Percentiles rank a stretch among this genome's conserved stretches.
These are phyloP conservation scores for Mrakia frigida DNA, from an alignment of 768 basidiomycete genomes.

Conservation along the genomic window DNA sequence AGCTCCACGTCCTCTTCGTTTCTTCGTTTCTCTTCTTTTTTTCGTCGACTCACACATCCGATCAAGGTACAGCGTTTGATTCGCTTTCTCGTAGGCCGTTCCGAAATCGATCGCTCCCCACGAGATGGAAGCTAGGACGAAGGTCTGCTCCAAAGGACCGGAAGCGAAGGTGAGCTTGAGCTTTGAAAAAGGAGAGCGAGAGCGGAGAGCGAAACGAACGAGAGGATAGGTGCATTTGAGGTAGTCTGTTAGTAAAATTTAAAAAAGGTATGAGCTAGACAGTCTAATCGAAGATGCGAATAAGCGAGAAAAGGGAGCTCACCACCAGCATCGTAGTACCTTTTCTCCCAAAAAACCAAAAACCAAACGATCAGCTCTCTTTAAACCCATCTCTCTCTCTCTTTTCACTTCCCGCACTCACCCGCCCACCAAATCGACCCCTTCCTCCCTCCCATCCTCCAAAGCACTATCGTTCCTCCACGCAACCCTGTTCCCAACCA, in stretches of 20 bases:
- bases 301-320: conserved; percentile 33
- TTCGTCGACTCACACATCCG: conserved; percentile 51
- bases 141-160: conserved; percentile 56
- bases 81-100: conserved; percentile 73
- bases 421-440: conserved; percentile 74
- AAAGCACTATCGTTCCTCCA: conserved; percentile 82
- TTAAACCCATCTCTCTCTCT: neutral
- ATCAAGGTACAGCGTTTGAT: conserved; percentile 88
- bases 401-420: conserved; percentile 40
- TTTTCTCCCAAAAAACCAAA: neutral
- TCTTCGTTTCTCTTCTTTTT: too few species aligned
- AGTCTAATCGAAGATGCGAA: too few species aligned
- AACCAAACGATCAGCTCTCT: neutral
- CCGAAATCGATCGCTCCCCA: conserved; percentile 88
- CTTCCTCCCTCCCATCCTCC: conserved; percentile 68
- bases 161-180: conserved; percentile 19
- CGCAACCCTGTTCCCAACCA: conserved; percentile 59
- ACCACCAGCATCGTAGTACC: conserved; percentile 58
- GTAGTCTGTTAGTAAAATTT: conserved; percentile 57
- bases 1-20: neutral
- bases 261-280: too few species aligned
- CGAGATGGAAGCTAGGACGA: conserved; percentile 74
- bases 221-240: conserved; percentile 83
- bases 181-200: too few species aligned
- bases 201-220: neutral